These are phyloP conservation scores for Aspergillaceae sp. DNA, from an alignment of 2,329 filamentous ascomycete species.

Conservation along the genomic window DNA sequence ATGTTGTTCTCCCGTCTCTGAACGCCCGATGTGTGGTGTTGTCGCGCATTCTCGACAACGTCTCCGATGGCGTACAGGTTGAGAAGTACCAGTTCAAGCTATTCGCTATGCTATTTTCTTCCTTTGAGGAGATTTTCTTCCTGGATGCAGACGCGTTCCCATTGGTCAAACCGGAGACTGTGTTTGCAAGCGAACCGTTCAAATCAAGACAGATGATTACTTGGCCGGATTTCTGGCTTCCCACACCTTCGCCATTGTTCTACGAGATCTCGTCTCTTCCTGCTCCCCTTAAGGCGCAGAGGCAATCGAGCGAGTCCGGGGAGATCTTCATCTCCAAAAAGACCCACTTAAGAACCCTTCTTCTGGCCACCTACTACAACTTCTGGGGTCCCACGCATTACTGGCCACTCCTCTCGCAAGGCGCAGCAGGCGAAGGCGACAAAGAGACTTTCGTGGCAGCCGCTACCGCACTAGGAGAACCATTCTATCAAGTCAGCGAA, in stretches of 20 bases:
- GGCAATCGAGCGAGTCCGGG: conserved; percentile 36
- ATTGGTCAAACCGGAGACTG: conserved; percentile 31
- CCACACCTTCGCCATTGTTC: conserved; percentile 31
- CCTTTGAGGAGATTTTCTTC: conserved; percentile 43
- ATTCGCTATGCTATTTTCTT: conserved; percentile 43
- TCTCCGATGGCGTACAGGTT: conserved; percentile 23
- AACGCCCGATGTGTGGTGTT: conserved; percentile 39
- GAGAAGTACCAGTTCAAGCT: conserved; percentile 42
- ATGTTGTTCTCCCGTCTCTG: conserved; percentile 34
- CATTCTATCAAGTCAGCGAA: conserved; percentile 37
- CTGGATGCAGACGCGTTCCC: conserved; percentile 43
- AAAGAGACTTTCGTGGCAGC: conserved; percentile 45
- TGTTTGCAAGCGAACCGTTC: conserved; percentile 39
- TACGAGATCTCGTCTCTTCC: conserved; percentile 30
- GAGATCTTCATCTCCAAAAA: conserved; percentile 40
- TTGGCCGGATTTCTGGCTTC: conserved; percentile 43
- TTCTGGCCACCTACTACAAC: conserved; percentile 45
- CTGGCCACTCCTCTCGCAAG: conserved; percentile 40
- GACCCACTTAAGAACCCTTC: conserved; percentile 33
- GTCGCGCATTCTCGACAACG: conserved; percentile 31
- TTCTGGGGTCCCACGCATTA: conserved; percentile 39
- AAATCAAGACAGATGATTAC: conserved; percentile 33
- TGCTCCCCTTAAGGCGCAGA: conserved; percentile 13
- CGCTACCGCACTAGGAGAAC: conserved; percentile 30
- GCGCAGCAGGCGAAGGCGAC: conserved; percentile 42